Percentiles rank a stretch among this genome's conserved stretches.
phyloP scores from a whole-genome alignment of 148 eudicot genomes.

The Camellia japonica region DNA sequence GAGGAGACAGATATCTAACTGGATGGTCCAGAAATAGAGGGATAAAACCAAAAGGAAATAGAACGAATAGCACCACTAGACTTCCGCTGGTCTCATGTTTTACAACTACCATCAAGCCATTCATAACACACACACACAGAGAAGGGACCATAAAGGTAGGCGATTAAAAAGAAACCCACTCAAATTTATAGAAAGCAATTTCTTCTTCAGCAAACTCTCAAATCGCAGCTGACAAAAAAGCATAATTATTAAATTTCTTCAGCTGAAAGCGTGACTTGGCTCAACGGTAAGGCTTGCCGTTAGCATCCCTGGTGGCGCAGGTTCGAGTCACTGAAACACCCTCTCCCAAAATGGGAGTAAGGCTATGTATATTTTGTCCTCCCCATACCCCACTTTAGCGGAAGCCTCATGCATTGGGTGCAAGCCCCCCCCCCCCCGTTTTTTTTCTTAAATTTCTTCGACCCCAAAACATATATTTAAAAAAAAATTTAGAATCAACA shows the following conservation, averaged over 20 bases:
- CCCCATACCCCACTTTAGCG: too few relatives aligned
- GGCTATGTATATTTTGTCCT: too few relatives aligned
- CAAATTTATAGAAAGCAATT: not conserved
- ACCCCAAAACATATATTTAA: not conserved
- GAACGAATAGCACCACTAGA: not conserved
- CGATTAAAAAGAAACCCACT: not conserved
- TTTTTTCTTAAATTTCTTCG: not conserved
- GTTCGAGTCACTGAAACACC: too few relatives aligned
- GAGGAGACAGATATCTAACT: not conserved
- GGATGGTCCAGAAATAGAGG: not conserved
- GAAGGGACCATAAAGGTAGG: not conserved
- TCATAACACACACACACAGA: not conserved
- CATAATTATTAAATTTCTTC: not conserved
- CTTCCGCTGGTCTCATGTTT: not conserved
- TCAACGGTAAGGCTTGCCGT: too few relatives aligned
- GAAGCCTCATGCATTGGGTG: too few relatives aligned
- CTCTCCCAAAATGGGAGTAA: too few relatives aligned
- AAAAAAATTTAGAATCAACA: not conserved
- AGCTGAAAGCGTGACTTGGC: too few relatives aligned
- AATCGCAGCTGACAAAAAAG: not conserved
- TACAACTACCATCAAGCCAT: not conserved
- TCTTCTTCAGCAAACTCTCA: not conserved
- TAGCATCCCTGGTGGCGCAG: too few relatives aligned
- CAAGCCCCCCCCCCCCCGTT: too few relatives aligned
- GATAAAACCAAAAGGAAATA: not conserved